Evolutionary conservation across 148 eudicot species (phyloP).

Genomic region (Drosera capensis): DNA sequence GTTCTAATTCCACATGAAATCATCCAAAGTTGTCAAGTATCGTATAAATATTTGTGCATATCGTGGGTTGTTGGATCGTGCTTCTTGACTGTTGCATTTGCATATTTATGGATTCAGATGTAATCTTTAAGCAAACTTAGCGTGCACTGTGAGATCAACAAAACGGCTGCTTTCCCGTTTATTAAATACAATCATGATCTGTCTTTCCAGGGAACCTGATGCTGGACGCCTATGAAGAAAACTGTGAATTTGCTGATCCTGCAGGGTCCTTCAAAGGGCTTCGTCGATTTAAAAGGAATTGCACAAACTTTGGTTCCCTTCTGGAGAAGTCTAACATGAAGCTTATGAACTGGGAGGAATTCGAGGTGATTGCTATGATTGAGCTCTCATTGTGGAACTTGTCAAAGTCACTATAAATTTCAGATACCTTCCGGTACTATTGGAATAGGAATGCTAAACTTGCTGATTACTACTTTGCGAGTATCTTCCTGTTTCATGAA

Average conservation of each 20-base stretch:
- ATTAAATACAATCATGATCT: background rate
- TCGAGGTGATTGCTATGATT: slow-evolving; percentile 28
- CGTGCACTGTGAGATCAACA: too few species aligned
- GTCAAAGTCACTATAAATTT: background rate
- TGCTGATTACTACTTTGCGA: background rate
- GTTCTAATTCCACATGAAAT: too few species aligned
- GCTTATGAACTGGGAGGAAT: slow-evolving; percentile 89
- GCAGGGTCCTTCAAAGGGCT: slow-evolving; percentile 93
- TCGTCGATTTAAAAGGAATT: slow-evolving; percentile 73
- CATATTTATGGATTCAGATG: too few species aligned
- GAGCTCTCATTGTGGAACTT: too few species aligned
- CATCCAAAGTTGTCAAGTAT: too few species aligned
- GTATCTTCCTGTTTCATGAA: background rate
- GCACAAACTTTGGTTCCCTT: slow-evolving; percentile 83
- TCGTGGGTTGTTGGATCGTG: too few species aligned
- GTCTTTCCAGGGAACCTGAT: slow-evolving; percentile 56
- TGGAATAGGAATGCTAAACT: too few species aligned
- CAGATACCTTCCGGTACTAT: too few species aligned
- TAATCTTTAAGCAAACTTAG: too few species aligned
- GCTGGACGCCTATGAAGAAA: slow-evolving; percentile 66
- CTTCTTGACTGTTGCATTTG: too few species aligned
- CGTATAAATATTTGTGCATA: too few species aligned
- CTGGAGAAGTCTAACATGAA: slow-evolving; percentile 70
- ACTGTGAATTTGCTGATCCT: slow-evolving; percentile 97
- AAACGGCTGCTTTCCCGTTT: too few species aligned